Percentiles rank a stretch among this genome's conserved stretches.
phyloP scores from a whole-genome alignment of 768 basidiomycete species.

The Hirschioporus abietinus region DNA sequence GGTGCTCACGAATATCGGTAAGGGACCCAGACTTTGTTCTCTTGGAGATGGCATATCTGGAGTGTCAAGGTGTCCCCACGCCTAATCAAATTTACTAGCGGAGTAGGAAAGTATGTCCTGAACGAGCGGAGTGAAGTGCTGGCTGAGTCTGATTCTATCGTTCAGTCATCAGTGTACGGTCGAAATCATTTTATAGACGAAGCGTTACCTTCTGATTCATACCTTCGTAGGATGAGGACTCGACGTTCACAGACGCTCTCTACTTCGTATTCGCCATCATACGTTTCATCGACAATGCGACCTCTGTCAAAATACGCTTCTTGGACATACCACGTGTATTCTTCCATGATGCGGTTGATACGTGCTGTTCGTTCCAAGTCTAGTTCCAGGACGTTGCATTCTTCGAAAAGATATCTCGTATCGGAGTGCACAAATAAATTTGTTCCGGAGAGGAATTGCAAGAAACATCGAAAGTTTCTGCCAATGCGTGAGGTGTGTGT shows the following conservation, averaged over 20 bases:
- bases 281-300: background rate
- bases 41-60: slow-evolving; percentile 3
- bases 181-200: background rate
- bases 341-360: slow-evolving; percentile 3
- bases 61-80: slow-evolving; percentile 1
- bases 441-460: background rate
- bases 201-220: background rate
- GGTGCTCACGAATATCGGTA: slow-evolving; percentile 1
- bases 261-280: slow-evolving; percentile 3
- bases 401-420: background rate
- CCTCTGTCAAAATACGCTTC: slow-evolving; percentile 3
- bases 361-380: background rate
- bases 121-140: background rate
- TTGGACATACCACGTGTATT: slow-evolving; percentile 4
- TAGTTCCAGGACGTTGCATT: background rate
- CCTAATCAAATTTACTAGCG: background rate
- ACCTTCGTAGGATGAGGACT: slow-evolving; percentile 2
- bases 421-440: background rate
- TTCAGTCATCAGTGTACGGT: background rate
- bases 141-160: background rate
- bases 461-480: background rate
- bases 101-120: background rate
- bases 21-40: slow-evolving; percentile 2
- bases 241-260: background rate
- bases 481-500: background rate